phyloP scores from a whole-genome alignment of 2,329 filamentous ascomycete genomes.

The Endothia cerciana region DNA sequence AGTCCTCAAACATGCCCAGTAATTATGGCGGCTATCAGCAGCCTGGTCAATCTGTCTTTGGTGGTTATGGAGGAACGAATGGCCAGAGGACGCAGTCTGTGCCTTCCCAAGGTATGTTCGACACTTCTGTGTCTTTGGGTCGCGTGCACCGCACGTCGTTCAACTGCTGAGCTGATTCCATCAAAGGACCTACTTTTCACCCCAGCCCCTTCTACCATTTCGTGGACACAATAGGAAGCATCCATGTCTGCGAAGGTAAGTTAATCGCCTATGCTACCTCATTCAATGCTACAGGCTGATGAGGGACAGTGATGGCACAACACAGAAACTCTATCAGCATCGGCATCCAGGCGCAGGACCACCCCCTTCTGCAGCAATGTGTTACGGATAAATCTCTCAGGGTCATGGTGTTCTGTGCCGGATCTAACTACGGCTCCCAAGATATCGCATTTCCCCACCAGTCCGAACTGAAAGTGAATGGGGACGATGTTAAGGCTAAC shows the following conservation, averaged over 20 bases:
- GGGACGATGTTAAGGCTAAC: constrained; percentile 88
- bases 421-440: constrained; percentile 64
- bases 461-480: constrained; percentile 89
- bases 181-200: constrained; percentile 54
- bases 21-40: constrained; percentile 17
- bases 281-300: constrained; percentile 16
- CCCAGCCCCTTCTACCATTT: constrained; percentile 85
- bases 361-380: constrained; percentile 58
- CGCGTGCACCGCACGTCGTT: neutral
- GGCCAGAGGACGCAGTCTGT: constrained; percentile 23
- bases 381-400: constrained; percentile 64
- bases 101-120: constrained; percentile 24
- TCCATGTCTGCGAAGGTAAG: constrained; percentile 75
- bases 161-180: constrained; percentile 18
- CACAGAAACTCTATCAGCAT: constrained; percentile 54
- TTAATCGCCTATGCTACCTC: constrained; percentile 22
- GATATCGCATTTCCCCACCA: constrained; percentile 91
- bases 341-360: constrained; percentile 52
- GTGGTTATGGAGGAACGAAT: constrained; percentile 17
- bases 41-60: constrained; percentile 6
- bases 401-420: constrained; percentile 83
- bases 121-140: neutral
- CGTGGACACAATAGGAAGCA: constrained; percentile 64
- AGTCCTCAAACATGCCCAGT: constrained; percentile 22
- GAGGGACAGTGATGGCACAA: constrained; percentile 56